Conservation (phyloP, 768 basidiomycete species). For the Mycena rebaudengoi region DNA sequence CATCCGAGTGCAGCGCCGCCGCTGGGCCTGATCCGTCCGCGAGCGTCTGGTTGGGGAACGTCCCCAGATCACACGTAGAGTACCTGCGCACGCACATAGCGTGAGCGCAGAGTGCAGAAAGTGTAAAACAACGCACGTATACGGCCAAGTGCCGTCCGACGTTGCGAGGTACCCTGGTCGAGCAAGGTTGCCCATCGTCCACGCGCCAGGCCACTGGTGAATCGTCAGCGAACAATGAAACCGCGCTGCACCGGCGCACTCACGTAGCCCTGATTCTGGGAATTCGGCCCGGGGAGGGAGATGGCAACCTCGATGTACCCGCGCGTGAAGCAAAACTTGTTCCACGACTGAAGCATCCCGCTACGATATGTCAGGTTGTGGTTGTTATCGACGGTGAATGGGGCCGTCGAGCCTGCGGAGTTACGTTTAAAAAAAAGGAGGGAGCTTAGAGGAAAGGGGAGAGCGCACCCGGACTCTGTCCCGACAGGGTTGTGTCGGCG, state of each 20-base stretch:
- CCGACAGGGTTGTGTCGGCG: conserved; percentile 35
- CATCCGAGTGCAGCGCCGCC: conserved; percentile 64
- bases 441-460: not conserved
- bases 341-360: conserved; percentile 91
- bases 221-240: too few species aligned
- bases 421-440: not conserved
- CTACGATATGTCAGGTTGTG: conserved; percentile 71
- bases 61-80: conserved; percentile 78
- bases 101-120: too few species aligned
- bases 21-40: conserved; percentile 60
- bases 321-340: conserved; percentile 87
- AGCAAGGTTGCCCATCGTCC: conserved; percentile 91
- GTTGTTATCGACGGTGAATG: conserved; percentile 54
- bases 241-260: too few species aligned
- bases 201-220: conserved; percentile 90
- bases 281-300: conserved; percentile 65
- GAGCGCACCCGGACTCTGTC: conserved; percentile 41
- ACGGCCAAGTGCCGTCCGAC: conserved; percentile 87
- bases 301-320: conserved; percentile 80
- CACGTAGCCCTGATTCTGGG: conserved; percentile 58
- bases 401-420: conserved; percentile 50
- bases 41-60: conserved; percentile 75
- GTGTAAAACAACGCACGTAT: too few species aligned
- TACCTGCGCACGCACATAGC: too few species aligned
- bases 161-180: conserved; percentile 83